Evolutionary conservation across 129 eudicot species (phyloP), one percentile per base, ranked within the genome.

Genomic region (Arctium minus): DNA sequence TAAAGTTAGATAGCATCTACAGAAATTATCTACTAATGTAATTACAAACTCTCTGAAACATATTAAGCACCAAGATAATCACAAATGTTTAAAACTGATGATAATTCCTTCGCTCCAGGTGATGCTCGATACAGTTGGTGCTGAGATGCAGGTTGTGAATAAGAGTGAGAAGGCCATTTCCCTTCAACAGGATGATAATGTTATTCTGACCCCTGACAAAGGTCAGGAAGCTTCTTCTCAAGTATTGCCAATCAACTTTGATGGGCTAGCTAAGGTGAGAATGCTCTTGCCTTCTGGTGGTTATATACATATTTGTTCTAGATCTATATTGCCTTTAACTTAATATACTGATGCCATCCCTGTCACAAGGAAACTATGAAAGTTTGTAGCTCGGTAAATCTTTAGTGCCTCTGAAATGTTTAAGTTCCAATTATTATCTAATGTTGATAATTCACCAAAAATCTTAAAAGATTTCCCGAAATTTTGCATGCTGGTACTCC

Each of bases 111-210:
- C 42, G 11, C 70, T 86, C 40, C 89, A 95, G 99, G 97, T 95
- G 53, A 95, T 95, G 99, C 90, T 95, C 9, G 99, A 95, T 84
- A 92, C 99, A 17, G 97, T 91, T 76, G 99, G 99, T 0, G 89
- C 97, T 42, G 97, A 95, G 80, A 80, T 95, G 80, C 99, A 91
- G 86, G 97, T 95, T 77, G 89, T 86, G 56, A 95, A 95, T 76
- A 93, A 91, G 85, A 84, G 82, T 38, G 97, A 90, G 84, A 93
- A 84, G 62, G 79, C 97, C 32, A 90, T 95, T 81, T 84, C 94
- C 8, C 97, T 95, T 17, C 83, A 87, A 74, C 97, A 85, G 6
- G 99, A 93, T 83, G 96, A 74, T 46, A 86, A 83, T 44, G 94
- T 95, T 80, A 89, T 89, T 76, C 78, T 95, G 80, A 95, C 99